Evolutionary conservation across 345 rosid species (phyloP).

Genomic region (Psidium guajava): DNA sequence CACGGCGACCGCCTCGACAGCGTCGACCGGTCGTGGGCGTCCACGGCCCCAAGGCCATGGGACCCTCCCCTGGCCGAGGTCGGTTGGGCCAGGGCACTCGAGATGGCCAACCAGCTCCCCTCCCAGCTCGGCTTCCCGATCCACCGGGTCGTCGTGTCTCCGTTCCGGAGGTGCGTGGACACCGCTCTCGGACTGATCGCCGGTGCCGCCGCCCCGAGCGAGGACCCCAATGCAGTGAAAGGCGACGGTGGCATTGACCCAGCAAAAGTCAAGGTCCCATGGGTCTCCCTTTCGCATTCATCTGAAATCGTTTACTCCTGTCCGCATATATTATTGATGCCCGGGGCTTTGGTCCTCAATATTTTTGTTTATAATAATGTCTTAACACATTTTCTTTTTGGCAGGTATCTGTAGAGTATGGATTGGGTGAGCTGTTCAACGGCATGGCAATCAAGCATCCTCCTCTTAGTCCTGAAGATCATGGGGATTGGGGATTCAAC

Average conservation of each 20-base stretch:
- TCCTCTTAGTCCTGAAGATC: slow-evolving; percentile 20
- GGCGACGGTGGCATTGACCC: slow-evolving; percentile 21
- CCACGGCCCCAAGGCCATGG: slow-evolving; percentile 60
- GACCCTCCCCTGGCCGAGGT: slow-evolving; percentile 56
- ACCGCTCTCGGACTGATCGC: slow-evolving; percentile 52
- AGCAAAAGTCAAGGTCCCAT: slow-evolving; percentile 55
- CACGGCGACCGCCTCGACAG: slow-evolving; percentile 90
- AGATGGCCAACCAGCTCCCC: slow-evolving; percentile 35
- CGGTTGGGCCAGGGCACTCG: slow-evolving; percentile 41
- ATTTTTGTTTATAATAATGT: neutral
- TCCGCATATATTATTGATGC: neutral
- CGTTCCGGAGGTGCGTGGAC: slow-evolving; percentile 78
- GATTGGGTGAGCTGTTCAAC: slow-evolving; percentile 74
- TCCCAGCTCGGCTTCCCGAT: slow-evolving; percentile 41
- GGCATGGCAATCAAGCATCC: slow-evolving; percentile 46
- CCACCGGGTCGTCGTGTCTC: slow-evolving; percentile 77
- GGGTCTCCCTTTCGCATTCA: neutral
- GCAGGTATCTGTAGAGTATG: slow-evolving; percentile 67
- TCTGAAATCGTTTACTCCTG: neutral
- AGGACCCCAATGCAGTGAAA: slow-evolving; percentile 15
- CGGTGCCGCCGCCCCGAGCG: slow-evolving; percentile 42
- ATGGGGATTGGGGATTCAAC: slow-evolving; percentile 49
- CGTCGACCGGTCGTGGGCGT: slow-evolving; percentile 41
- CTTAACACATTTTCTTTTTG: neutral
- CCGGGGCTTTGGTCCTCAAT: neutral